Evolutionary conservation across 148 eudicot genomes (phyloP).

Genomic region (Amaranthus cruentus): DNA sequence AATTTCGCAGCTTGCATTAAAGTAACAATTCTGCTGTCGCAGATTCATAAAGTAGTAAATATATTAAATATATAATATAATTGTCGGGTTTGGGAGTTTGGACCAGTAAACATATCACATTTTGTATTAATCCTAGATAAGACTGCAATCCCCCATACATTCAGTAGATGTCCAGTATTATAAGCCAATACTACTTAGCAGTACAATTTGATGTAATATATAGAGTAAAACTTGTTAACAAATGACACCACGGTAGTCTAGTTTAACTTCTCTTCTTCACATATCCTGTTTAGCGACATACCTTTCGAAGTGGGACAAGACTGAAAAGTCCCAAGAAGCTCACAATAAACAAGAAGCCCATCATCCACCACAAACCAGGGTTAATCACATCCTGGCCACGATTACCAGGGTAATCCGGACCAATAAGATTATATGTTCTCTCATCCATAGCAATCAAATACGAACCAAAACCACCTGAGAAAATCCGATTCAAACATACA

Average conservation of each 20-base stretch:
- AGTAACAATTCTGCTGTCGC: no score
- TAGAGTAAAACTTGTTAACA: neutral
- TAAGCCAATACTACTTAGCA: neutral
- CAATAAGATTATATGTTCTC: conserved; percentile 80
- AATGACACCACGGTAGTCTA: neutral
- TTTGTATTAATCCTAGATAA: neutral
- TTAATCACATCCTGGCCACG: conserved; percentile 78
- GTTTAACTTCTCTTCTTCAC: neutral
- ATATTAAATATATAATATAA: no score
- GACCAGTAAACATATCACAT: no score
- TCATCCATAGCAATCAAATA: conserved; percentile 92
- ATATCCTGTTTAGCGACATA: conserved; percentile 16
- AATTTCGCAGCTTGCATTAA: no score
- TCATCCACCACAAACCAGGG: conserved; percentile 95
- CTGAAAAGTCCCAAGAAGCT: conserved; percentile 91
- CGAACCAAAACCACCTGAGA: conserved; percentile 85
- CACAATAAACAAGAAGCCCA: conserved; percentile 81
- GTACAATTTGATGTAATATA: neutral
- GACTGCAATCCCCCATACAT: neutral
- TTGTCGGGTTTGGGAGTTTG: no score
- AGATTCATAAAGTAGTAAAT: no score
- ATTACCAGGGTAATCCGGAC: conserved; percentile 80
- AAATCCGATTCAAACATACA: conserved; percentile 7
- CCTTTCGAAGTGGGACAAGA: conserved; percentile 96
- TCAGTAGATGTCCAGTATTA: neutral